Conservation (phyloP, 495 filamentous ascomycete species). For the Xanthoparmelia taractica region DNA sequence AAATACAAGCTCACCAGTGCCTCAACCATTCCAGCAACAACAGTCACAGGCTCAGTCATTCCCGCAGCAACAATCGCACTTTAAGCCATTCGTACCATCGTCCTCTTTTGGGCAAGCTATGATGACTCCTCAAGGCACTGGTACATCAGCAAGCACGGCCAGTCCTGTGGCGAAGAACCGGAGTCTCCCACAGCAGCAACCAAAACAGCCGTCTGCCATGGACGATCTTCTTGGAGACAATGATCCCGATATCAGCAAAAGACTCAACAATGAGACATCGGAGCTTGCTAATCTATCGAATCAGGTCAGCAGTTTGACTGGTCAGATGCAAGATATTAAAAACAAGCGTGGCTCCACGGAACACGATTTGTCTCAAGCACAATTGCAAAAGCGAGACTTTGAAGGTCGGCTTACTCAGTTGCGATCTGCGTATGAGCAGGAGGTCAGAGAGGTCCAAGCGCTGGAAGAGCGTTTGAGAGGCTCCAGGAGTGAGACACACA, state of each 20-base stretch:
- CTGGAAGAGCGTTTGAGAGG: slow-evolving; percentile 73
- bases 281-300: slow-evolving; percentile 96
- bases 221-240: slow-evolving; percentile 94
- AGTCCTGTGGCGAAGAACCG: slow-evolving; percentile 30
- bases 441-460: slow-evolving; percentile 74
- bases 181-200: slow-evolving; percentile 35
- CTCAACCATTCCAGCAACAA: slow-evolving; percentile 26
- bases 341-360: slow-evolving; percentile 68
- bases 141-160: slow-evolving; percentile 51
- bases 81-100: slow-evolving; percentile 86
- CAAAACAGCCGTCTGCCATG: slow-evolving; percentile 47
- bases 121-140: slow-evolving; percentile 69
- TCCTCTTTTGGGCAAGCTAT: slow-evolving; percentile 84
- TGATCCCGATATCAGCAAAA: slow-evolving; percentile 83
- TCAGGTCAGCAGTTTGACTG: slow-evolving; percentile 80
- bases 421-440: slow-evolving; percentile 81
- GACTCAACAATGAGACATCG: slow-evolving; percentile 75
- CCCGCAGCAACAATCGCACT: slow-evolving; percentile 42
- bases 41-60: slow-evolving; percentile 22
- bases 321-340: slow-evolving; percentile 89
- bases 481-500: slow-evolving; percentile 72
- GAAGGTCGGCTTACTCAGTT: slow-evolving; percentile 79
- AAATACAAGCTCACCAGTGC: slow-evolving; percentile 17
- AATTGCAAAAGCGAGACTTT: slow-evolving; percentile 81
- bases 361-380: slow-evolving; percentile 67